Evolutionary conservation across 2,329 filamentous ascomycete species (phyloP).

Genomic region (Drechslerella dactyloides): DNA sequence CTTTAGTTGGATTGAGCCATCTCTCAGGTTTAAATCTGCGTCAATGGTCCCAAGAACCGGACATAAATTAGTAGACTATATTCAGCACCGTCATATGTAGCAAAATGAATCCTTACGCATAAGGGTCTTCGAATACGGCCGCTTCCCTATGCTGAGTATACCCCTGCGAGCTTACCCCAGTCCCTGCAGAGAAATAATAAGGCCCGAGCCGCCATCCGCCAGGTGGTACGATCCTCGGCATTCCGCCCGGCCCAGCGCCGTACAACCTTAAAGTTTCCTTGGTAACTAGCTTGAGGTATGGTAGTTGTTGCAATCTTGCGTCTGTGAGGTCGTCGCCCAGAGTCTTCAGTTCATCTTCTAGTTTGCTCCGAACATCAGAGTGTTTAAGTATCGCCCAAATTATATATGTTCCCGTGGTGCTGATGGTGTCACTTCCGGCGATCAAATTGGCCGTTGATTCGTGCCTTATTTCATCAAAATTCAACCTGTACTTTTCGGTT

Average conservation of each 20-base stretch:
- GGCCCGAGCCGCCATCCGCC: constrained; percentile 2
- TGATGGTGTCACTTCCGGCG: not conserved
- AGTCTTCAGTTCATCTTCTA: constrained; percentile 1
- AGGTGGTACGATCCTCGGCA: not conserved
- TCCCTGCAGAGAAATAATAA: not conserved
- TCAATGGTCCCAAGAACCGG: not conserved
- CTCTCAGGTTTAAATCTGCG: constrained; percentile 27
- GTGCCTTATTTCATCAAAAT: not conserved
- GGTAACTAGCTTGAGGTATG: not conserved
- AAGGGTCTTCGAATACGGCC: not conserved
- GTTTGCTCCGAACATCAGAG: not conserved
- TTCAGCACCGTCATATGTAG: too few species aligned
- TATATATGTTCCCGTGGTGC: not conserved
- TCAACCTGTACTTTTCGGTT: not conserved
- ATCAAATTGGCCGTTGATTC: not conserved
- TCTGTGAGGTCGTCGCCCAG: not conserved
- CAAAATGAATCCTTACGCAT: not conserved
- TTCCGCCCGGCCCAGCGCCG: not conserved
- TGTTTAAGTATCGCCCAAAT: constrained; percentile 1
- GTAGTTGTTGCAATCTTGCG: not conserved
- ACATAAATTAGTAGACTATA: not conserved
- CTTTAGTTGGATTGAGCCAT: constrained; percentile 29
- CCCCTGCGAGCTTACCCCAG: not conserved
- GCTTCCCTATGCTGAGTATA: not conserved
- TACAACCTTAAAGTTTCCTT: constrained; percentile 1